phyloP scores from a whole-genome alignment of 208 protist species.

The Porcisia hertigi region DNA sequence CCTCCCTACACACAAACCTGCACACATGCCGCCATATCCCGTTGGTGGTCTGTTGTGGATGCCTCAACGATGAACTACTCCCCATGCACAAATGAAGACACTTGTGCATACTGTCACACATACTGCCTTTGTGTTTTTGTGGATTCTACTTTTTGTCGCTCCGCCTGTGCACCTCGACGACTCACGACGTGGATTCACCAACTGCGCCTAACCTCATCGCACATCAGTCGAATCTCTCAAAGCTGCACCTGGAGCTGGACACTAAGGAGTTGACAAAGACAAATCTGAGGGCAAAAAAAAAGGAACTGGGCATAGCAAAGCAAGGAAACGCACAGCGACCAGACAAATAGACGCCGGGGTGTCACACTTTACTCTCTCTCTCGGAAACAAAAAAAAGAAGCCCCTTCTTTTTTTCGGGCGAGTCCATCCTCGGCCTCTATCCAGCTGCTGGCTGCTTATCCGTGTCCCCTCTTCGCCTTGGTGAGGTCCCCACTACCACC shows the following conservation, averaged over 20 bases:
- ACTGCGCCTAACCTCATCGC: neutral
- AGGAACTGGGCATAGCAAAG: neutral
- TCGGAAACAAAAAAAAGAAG: neutral
- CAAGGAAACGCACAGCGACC: neutral
- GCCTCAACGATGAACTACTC: too few relatives aligned
- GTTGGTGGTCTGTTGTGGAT: neutral
- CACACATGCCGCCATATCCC: neutral
- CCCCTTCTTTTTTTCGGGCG: neutral
- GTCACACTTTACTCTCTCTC: neutral
- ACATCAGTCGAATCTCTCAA: neutral
- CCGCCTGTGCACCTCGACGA: neutral
- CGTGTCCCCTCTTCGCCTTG: neutral
- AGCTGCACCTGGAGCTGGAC: neutral
- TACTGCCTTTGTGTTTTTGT: neutral
- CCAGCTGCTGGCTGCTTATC: neutral
- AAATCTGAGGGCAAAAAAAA: neutral
- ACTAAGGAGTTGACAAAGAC: neutral
- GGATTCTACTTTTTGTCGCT: neutral
- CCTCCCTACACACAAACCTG: neutral
- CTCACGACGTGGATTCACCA: neutral
- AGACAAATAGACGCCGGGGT: neutral
- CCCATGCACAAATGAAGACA: neutral
- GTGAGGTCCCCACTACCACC: neutral
- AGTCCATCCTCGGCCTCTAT: neutral
- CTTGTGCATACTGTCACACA: neutral